Base-by-base conservation (phyloP, 73 alveolate genomes). In the Paramecium sexaurelia region DNA sequence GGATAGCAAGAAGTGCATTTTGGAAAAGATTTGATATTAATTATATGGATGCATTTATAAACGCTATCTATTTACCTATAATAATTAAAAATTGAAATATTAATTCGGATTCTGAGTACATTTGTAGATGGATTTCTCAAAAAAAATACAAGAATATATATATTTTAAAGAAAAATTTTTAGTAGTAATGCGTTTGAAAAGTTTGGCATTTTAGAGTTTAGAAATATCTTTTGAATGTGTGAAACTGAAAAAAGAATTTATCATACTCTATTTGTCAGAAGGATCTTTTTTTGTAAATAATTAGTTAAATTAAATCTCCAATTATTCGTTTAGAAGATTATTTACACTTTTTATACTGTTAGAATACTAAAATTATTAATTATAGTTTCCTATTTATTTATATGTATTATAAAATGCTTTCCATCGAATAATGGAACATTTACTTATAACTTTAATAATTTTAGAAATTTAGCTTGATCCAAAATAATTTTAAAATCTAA, bases 1-100 rank as follows among this genome's bases (percentile, higher is more conserved):
- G 83, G 83, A 61, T 61, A 61, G 83, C 83, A 61, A 61, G 43
- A 11, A 61, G 83, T 61, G 83, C 83, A 61, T 20, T 45, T 45
- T 61, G 45, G 47, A 24, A 29, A 32, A 61, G 83, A 61, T 11
- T 61, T 61, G 83, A 61, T 61, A 29, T 61, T 29, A 61, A 61
- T 61, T 61, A 29, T 29, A 61, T 29, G 83, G 83, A 61, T 61
- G 83, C 83, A 61, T 61, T 61, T 61, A 61, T 61, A 61, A 61
- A 61, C 83, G 83, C 83, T 61, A 61, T 61, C 83, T 61, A 22
- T 61, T 26, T 61, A 61, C 83, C 83, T 61, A 61, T 61, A 61
- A 61, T 22, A 61, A 15, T 17, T 61, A 26, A 61, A 61, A 61
- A 51, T 45, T 51, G 67, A 51, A 51, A 51, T 51, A 51, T 51